These are phyloP conservation scores for Gastrolobium bilobum DNA, from an alignment of 306 rosid genomes.

Conservation along the genomic window DNA sequence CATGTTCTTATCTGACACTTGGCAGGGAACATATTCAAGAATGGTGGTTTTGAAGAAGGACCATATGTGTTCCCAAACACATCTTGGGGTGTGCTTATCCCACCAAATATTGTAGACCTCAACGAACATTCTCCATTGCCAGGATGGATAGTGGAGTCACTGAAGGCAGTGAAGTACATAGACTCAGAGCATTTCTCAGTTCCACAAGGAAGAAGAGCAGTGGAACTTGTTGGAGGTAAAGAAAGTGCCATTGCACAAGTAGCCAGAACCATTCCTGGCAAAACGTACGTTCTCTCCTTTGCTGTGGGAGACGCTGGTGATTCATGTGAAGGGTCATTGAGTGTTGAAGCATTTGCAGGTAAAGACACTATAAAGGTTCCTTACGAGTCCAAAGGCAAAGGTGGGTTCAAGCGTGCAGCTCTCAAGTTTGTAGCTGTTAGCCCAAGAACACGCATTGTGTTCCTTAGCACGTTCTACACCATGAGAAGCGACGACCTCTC, in stretches of 20 bases:
- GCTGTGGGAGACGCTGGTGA: slow-evolving; percentile 76
- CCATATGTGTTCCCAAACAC: slow-evolving; percentile 74
- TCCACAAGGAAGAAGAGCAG: slow-evolving; percentile 69
- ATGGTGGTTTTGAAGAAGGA: slow-evolving; percentile 72
- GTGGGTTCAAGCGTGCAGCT: slow-evolving; percentile 70
- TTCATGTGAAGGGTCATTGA: slow-evolving; percentile 78
- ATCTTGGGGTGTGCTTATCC: slow-evolving; percentile 78
- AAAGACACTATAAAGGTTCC: slow-evolving; percentile 66
- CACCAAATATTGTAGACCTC: slow-evolving; percentile 74
- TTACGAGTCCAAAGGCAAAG: slow-evolving; percentile 76
- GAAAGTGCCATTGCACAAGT: slow-evolving; percentile 81
- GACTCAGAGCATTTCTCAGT: slow-evolving; percentile 74
- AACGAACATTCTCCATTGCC: slow-evolving; percentile 79
- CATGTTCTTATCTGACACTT: not conserved
- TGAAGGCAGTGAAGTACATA: slow-evolving; percentile 82
- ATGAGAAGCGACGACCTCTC: slow-evolving; percentile 81
- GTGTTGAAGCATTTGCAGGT: slow-evolving; percentile 75
- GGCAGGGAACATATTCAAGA: slow-evolving; percentile 70
- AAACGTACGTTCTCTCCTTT: slow-evolving; percentile 64
- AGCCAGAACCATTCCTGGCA: slow-evolving; percentile 66
- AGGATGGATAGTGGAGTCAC: slow-evolving; percentile 84
- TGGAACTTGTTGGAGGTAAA: slow-evolving; percentile 81
- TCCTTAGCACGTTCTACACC: slow-evolving; percentile 74
- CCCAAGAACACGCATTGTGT: slow-evolving; percentile 62
- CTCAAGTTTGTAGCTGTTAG: slow-evolving; percentile 64